Conservation (phyloP, 148 eudicot species). For the Vaccinium vitisidaea region DNA sequence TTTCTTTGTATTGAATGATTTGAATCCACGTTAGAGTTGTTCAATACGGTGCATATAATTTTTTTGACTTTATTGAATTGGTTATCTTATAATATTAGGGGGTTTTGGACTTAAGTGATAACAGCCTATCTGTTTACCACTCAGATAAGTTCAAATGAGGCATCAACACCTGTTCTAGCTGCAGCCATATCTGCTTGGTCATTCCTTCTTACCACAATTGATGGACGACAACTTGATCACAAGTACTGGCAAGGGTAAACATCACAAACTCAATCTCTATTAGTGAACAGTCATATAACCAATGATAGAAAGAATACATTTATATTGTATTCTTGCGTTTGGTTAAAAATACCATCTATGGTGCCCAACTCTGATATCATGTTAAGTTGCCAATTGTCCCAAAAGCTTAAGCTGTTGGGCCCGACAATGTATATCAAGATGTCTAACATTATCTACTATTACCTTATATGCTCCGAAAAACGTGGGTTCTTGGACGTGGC, state of each 20-base stretch:
- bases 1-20: too few species aligned
- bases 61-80: background rate
- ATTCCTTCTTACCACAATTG: background rate
- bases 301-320: background rate
- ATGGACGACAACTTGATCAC: background rate
- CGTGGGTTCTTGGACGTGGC: too few species aligned
- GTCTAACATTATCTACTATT: too few species aligned
- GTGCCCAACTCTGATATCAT: too few species aligned
- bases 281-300: background rate
- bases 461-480: too few species aligned
- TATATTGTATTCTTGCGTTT: background rate
- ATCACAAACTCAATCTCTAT: background rate
- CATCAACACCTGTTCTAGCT: background rate
- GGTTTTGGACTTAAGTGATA: background rate
- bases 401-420: too few species aligned
- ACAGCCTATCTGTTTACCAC: background rate
- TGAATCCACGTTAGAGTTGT: too few species aligned
- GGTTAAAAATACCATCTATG: background rate
- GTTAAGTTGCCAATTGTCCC: too few species aligned
- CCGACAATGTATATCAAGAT: too few species aligned
- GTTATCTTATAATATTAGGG: background rate
- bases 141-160: background rate
- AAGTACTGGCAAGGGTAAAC: conserved; percentile 6
- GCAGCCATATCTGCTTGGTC: conserved; percentile 15
- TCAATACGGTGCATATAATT: background rate